Evolutionary conservation across 2,329 filamentous ascomycete species (phyloP), one percentile per base, ranked within the genome.

Genomic region (Microcyclosporella mali): DNA sequence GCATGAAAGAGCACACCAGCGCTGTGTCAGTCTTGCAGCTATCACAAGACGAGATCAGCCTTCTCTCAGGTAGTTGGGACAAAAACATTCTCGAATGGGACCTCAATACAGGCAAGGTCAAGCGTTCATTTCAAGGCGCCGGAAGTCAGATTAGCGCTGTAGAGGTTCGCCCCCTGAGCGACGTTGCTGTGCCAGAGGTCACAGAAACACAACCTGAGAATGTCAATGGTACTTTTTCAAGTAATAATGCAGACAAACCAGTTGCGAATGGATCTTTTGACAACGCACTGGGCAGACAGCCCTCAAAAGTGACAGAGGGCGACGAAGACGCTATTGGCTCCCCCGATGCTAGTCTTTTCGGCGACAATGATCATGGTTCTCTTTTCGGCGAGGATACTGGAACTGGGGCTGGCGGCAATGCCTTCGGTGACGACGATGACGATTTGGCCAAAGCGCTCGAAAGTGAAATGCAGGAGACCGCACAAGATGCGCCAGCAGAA

Each of bases 51-150:
- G 92, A 98, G 68, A 82, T 77, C 57, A 89, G 84, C 30, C 78
- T 97, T 3, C 66, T 98, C 7, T 95, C 88, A 27, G 92, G 92
- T 3, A 90, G 88, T 62, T 98, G 92, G 92, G 92, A 98, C 65
- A 97, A 95, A 68, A 85, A 79, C 14, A 82, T 97, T 1, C 78
- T 88, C 40, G 89, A 97, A 61, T 98, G 92, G 92, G 92, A 97
- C 63, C 66, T 98, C 18, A 88, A 97, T 57, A 92, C 80, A 1
- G 92, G 92, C 0, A 75, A 84, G 56, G 74, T 84, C 6, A 82
- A 81, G 51, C 78, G 89, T 9, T 75, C 77, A 3, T 98, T 92
- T 58, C 81, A 83, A 35, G 83, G 84, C 2, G 86, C 76, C 40
- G 85, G 82, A 11, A 75, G 85, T 4, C 92, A 98, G 61, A 88